Evolutionary conservation across 2,329 filamentous ascomycete species (phyloP), one percentile per base, ranked within the genome.

Genomic region (Xylariaceae sp.): DNA sequence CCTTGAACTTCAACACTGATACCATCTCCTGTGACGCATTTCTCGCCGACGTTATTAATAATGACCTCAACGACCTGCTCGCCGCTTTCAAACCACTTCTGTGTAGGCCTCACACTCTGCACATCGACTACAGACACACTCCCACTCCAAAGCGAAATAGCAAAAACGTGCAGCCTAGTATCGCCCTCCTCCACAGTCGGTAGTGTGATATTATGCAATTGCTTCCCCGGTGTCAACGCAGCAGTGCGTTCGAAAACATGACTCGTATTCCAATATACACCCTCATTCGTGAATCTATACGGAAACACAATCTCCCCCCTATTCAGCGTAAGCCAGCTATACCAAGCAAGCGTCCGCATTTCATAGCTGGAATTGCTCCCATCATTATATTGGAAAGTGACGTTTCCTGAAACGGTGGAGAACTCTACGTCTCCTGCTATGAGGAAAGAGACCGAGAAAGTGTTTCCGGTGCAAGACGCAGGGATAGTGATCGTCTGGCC

Each of bases 271-370:
- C 68, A 57, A 42, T 64, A 47, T 12, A 61, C 53, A 14, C 58
- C 57, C 0, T 44, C 66, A 2, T 56, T 33, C 0, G 71, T 75
- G 56, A 67, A 75, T 39, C 70, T 68, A 46, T 59, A 65, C 0
- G 73, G 72, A 45, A 71, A 70, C 19, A 74, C 66, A 47, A 78
- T 65, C 47, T 75, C 71, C 40, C 75, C 75, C 12, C 68, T 67
- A 45, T 72, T 70, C 53, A 76, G 69, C 10, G 71, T 70, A 44
- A 75, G 58, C 57, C 69, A 74, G 43, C 65, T 70, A 59, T 66
- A 75, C 65, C 68, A 77, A 5, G 70, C 68, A 30, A 71, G 66
- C 1, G 68, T 68, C n/a, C 72, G 71, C 32, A 77, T 57, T 58
- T 76, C 72, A 14, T 67, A 66, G 14, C 58, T 51, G 12, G 71